phyloP scores from a whole-genome alignment of 73 alveolate species.

The Paramecium caudatum region DNA sequence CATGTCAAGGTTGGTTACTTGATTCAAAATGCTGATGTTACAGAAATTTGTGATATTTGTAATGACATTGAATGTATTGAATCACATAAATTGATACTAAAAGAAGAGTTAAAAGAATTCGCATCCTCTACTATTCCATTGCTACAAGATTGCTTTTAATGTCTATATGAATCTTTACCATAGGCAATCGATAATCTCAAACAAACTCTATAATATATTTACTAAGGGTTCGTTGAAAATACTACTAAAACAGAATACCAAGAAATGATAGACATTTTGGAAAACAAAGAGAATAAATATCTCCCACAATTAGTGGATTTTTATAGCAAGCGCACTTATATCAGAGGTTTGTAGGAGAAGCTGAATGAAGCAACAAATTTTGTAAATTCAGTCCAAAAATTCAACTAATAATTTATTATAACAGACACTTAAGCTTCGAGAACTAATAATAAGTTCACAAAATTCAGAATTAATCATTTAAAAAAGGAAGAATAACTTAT shows the following conservation, averaged over 20 bases:
- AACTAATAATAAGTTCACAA: not conserved
- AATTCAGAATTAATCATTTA: not conserved
- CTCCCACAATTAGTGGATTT: constrained; percentile 6
- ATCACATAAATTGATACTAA: not conserved
- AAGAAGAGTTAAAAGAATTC: constrained; percentile 22
- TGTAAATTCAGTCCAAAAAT: not conserved
- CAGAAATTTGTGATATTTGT: constrained; percentile 18
- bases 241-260: not conserved
- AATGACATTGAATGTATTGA: constrained; percentile 26
- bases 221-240: not conserved
- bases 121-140: not conserved
- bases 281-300: constrained; percentile 5
- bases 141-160: not conserved
- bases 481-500: constrained; percentile 23
- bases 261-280: not conserved
- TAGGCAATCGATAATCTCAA: not conserved
- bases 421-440: not conserved
- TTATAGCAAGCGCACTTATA: not conserved
- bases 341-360: not conserved
- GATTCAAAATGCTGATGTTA: not conserved
- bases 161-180: constrained; percentile 2
- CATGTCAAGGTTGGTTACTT: constrained; percentile 1
- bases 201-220: not conserved
- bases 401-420: not conserved
- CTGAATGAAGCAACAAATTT: not conserved